A percentile compares a stretch with the other conserved stretches of the same genome.
Evolutionary conservation across 1,139 yeast genomes (phyloP).

Genomic region (Hyphopichia wangnamkhiaoensis): DNA sequence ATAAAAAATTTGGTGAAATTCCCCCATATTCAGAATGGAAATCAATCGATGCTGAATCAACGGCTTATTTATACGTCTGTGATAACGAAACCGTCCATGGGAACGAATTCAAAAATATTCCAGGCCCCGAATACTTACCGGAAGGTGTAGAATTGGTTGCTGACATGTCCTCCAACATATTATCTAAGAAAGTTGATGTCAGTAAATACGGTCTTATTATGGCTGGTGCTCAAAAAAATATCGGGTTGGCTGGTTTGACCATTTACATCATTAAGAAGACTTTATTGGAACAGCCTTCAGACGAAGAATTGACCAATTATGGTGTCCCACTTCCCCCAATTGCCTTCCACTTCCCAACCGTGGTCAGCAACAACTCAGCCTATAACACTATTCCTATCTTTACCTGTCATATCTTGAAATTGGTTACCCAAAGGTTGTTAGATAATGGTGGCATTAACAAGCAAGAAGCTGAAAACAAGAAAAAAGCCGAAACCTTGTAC

Average conservation of each 20-base stretch:
- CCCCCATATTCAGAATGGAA: slow-evolving; percentile 71
- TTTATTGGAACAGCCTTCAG: slow-evolving; percentile 67
- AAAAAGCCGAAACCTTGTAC: slow-evolving; percentile 66
- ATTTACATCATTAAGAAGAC: slow-evolving; percentile 84
- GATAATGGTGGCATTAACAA: slow-evolving; percentile 55
- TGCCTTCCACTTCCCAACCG: slow-evolving; percentile 85
- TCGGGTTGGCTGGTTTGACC: slow-evolving; percentile 94
- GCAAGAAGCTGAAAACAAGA: slow-evolving; percentile 58
- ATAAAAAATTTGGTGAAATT: slow-evolving; percentile 63
- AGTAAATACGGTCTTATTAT: slow-evolving; percentile 78
- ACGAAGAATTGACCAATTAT: slow-evolving; percentile 57
- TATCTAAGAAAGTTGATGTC: slow-evolving; percentile 79
- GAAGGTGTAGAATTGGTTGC: slow-evolving; percentile 80
- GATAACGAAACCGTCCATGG: slow-evolving; percentile 98
- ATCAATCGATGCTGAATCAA: slow-evolving; percentile 45
- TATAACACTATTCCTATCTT: slow-evolving; percentile 95
- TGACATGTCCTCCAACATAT: slow-evolving; percentile 91
- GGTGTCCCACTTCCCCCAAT: slow-evolving; percentile 81
- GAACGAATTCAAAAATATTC: slow-evolving; percentile 69
- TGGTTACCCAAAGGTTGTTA: slow-evolving; percentile 68
- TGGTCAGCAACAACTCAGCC: slow-evolving; percentile 84
- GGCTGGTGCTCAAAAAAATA: slow-evolving; percentile 98
- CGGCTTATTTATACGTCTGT: slow-evolving; percentile 86
- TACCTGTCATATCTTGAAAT: slow-evolving; percentile 79
- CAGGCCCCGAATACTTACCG: slow-evolving; percentile 54